Conservation (phyloP, 768 basidiomycete genomes). For the Cystoderma amianthinum region DNA sequence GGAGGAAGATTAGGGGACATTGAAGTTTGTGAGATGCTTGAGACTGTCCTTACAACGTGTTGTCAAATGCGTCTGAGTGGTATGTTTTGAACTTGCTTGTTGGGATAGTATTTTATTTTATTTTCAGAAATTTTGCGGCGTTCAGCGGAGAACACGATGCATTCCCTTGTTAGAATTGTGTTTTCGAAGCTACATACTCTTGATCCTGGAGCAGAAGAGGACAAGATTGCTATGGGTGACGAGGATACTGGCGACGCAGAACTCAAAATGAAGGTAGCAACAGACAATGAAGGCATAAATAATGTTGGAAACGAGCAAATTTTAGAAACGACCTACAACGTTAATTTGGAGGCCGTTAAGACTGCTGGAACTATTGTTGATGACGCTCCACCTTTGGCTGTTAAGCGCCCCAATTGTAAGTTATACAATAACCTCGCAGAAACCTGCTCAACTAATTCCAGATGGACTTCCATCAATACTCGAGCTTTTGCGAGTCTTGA, state of each 20-base stretch:
- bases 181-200: constrained; percentile 68
- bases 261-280: constrained; percentile 53
- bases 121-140: constrained; percentile 74
- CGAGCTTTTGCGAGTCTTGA: constrained; percentile 88
- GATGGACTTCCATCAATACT: constrained; percentile 91
- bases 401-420: constrained; percentile 36
- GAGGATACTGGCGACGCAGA: constrained; percentile 52
- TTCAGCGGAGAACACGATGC: constrained; percentile 86
- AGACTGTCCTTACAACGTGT: constrained; percentile 94
- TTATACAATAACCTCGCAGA: constrained; percentile 1
- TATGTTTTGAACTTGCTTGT: constrained; percentile 26
- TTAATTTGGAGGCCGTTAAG: background rate
- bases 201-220: constrained; percentile 63
- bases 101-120: constrained; percentile 1
- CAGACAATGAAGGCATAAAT: constrained; percentile 19
- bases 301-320: no score
- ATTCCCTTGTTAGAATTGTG: constrained; percentile 75
- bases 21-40: constrained; percentile 96
- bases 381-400: constrained; percentile 10
- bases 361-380: background rate
- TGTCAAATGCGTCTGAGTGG: constrained; percentile 96
- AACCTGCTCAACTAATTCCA: constrained; percentile 10
- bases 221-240: constrained; percentile 43
- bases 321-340: no score
- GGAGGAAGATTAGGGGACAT: constrained; percentile 80